phyloP scores from a whole-genome alignment of 129 eudicot genomes.

The Deinandra increscens region DNA sequence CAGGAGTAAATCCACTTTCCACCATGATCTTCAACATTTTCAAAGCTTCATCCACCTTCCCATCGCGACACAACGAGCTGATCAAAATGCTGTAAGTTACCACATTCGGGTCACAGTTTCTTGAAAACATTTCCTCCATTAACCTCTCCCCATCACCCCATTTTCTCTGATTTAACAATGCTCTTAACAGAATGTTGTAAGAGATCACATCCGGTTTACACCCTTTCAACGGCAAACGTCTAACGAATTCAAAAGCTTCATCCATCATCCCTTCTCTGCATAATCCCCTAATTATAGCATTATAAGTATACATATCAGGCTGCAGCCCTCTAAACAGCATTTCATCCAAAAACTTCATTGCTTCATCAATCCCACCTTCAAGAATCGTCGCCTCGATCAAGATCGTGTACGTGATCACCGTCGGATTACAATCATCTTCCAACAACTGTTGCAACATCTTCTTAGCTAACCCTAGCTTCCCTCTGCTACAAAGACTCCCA shows the following conservation, averaged over 20 bases:
- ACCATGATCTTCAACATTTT: slow-evolving; percentile 51
- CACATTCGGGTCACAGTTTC: slow-evolving; percentile 54
- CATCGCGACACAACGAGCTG: slow-evolving; percentile 55
- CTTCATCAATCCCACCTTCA: slow-evolving; percentile 52
- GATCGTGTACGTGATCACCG: slow-evolving; percentile 62
- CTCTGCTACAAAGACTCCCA: slow-evolving; percentile 63
- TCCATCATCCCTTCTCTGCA: slow-evolving; percentile 62
- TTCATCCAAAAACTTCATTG: slow-evolving; percentile 67
- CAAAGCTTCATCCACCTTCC: slow-evolving; percentile 58
- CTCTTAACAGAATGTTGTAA: slow-evolving; percentile 54
- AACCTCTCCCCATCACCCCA: slow-evolving; percentile 63
- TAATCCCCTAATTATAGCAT: slow-evolving; percentile 63
- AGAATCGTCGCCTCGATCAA: slow-evolving; percentile 65
- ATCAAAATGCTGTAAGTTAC: slow-evolving; percentile 66
- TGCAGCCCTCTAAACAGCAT: slow-evolving; percentile 62
- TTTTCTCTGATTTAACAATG: slow-evolving; percentile 52
- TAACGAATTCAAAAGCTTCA: slow-evolving; percentile 55
- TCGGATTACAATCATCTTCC: slow-evolving; percentile 55
- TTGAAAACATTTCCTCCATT: slow-evolving; percentile 60
- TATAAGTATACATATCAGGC: slow-evolving; percentile 72
- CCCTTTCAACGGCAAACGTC: slow-evolving; percentile 44
- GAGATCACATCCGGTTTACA: slow-evolving; percentile 63
- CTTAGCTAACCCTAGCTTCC: slow-evolving; percentile 55
- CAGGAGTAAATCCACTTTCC: slow-evolving; percentile 55
- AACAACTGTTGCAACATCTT: slow-evolving; percentile 54